Percentiles rank a stretch among this genome's conserved stretches.
These are phyloP conservation scores for Blastocystis sp. DNA, from an alignment of 352 stramenopile genomes.

Conservation along the genomic window DNA sequence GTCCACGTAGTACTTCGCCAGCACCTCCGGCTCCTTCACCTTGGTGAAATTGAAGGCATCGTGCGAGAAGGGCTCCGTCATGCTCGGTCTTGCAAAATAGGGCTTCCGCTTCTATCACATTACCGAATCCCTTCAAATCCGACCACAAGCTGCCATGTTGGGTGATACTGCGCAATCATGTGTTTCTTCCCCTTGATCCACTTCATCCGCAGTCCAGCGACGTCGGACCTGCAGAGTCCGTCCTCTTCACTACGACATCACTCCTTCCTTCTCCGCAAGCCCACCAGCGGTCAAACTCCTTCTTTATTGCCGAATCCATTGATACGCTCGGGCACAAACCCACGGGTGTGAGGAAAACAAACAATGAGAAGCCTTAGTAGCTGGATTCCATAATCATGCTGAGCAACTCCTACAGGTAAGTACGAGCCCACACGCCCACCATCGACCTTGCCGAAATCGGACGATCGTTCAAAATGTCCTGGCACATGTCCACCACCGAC, in stretches of 20 bases:
- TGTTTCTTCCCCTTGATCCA: constrained; percentile 43
- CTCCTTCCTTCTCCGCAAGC: too few relatives aligned
- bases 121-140: not conserved
- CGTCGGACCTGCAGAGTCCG: constrained; percentile 40
- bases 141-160: constrained; percentile 56
- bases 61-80: constrained; percentile 30
- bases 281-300: constrained; percentile 59
- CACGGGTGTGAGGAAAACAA: not conserved
- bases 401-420: constrained; percentile 10
- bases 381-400: constrained; percentile 9
- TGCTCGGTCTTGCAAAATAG: constrained; percentile 7
- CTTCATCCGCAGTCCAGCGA: constrained; percentile 53
- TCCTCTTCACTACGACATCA: constrained; percentile 20
- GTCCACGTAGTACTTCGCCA: constrained; percentile 29
- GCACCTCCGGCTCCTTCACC: constrained; percentile 5
- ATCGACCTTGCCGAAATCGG: constrained; percentile 16
- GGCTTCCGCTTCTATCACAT: constrained; percentile 34
- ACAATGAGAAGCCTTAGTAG: constrained; percentile 19
- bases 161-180: constrained; percentile 62
- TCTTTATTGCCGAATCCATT: constrained; percentile 57
- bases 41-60: constrained; percentile 66
- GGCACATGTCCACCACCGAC: constrained; percentile 29
- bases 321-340: not conserved
- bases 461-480: not conserved
- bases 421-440: not conserved